These are phyloP conservation scores for Rhododendron griersonianum DNA, from an alignment of 148 eudicot species.

Conservation along the genomic window DNA sequence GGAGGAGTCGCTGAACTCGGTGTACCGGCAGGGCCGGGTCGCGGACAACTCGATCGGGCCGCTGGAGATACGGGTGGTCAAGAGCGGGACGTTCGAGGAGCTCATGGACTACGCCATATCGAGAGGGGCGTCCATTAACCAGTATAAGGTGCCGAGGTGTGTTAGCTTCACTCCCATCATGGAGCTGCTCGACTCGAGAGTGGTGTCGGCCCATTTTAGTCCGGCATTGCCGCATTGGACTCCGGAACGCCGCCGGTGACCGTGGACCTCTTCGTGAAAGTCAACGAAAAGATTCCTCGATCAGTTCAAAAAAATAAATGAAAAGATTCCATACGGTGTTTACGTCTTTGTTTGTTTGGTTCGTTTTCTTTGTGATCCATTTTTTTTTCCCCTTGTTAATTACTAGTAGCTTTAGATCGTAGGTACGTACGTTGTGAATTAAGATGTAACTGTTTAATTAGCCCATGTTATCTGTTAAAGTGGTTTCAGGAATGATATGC, in stretches of 20 bases:
- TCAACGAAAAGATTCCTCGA: neutral
- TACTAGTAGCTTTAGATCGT: neutral
- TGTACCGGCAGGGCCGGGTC: slow-evolving; percentile 79
- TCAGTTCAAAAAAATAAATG: no score
- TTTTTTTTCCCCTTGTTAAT: neutral
- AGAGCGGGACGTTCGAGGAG: slow-evolving; percentile 72
- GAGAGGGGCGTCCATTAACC: slow-evolving; percentile 86
- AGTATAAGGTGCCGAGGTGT: slow-evolving; percentile 81
- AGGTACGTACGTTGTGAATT: neutral
- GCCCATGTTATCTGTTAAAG: neutral
- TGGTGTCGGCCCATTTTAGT: slow-evolving; percentile 68
- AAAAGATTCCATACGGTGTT: neutral
- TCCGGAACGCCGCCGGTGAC: slow-evolving; percentile 59
- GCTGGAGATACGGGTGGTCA: slow-evolving; percentile 71
- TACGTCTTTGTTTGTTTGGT: neutral
- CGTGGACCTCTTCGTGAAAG: neutral
- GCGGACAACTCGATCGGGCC: slow-evolving; percentile 75
- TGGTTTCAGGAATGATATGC: neutral
- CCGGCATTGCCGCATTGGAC: slow-evolving; percentile 60
- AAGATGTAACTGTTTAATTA: neutral
- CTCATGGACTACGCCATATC: slow-evolving; percentile 88
- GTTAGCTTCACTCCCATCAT: slow-evolving; percentile 76
- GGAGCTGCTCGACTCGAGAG: slow-evolving; percentile 79
- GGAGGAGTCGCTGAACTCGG: slow-evolving; percentile 81
- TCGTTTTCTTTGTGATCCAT: neutral